Conservation (phyloP, 345 rosid genomes). For the Gossypium rotundifolium region DNA sequence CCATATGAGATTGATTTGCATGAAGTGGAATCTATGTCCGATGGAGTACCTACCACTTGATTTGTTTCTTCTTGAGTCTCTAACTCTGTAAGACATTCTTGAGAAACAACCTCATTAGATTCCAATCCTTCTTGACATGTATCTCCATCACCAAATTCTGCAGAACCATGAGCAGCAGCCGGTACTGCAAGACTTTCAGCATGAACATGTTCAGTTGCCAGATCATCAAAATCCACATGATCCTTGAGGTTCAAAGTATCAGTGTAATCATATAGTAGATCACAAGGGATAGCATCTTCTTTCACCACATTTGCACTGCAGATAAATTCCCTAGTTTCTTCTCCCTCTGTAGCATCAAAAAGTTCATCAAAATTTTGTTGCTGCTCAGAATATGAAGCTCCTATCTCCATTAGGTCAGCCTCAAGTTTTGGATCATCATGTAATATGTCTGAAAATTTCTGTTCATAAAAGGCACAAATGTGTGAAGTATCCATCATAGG, state of each 20-base stretch:
- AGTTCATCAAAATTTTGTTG: conserved; percentile 20
- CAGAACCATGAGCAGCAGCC: conserved; percentile 16
- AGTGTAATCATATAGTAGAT: conserved; percentile 15
- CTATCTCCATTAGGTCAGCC: conserved; percentile 11
- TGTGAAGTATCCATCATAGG: conserved; percentile 26
- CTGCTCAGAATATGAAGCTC: conserved; percentile 4
- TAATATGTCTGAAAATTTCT: conserved; percentile 16
- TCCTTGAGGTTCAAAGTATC: conserved; percentile 27
- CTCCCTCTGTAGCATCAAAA: conserved; percentile 9
- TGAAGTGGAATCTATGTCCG: conserved; percentile 15
- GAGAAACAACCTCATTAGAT: conserved; percentile 3
- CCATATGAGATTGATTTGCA: conserved; percentile 12
- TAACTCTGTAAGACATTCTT: conserved; percentile 19
- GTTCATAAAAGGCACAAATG: conserved; percentile 24
- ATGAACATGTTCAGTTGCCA: conserved; percentile 23
- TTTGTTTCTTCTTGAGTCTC: conserved; percentile 19
- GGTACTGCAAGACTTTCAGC: conserved; percentile 8
- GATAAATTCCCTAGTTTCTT: conserved; percentile 12
- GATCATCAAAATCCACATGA: conserved; percentile 25
- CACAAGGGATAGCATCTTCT: conserved; percentile 19
- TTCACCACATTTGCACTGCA: conserved; percentile 13
- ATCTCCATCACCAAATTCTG: conserved; percentile 16
- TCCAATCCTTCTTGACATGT: conserved; percentile 27
- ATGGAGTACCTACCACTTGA: conserved; percentile 22
- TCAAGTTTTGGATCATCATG: conserved; percentile 19